Base-by-base conservation (phyloP, 441 rosid species). In the Syzygium malaccense region DNA sequence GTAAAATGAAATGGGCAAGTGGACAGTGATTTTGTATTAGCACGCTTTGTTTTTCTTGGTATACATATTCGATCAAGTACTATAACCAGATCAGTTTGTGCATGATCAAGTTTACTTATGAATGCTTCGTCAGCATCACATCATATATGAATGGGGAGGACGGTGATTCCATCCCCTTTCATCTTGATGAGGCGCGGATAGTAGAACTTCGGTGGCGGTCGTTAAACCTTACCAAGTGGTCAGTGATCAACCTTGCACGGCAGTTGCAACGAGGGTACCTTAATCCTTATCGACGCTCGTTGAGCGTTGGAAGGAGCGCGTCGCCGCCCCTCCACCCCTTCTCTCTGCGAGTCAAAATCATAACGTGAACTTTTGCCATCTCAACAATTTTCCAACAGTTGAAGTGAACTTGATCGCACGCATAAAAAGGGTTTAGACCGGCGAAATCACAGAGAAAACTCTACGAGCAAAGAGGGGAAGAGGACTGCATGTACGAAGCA, bases 31-130 rank as follows among this genome's bases (percentile, higher is more conserved):
- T 55, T 55, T 26, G 30, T 58, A 58, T 4, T 58, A 58, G 23
- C 14, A 37, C 4, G 0, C 80, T 71, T 71, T 11, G 15, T 37
- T 11, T 37, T 12, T 3, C 20, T 37, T 0, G 1, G 8, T 20
- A 20, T 71, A 45, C 9, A 12, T 37, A 37, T 1, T 37, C 49
- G 23, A 71, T 11, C 51, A 11, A 37, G 48, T 20, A 1, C 5
- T 20, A 28, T 11, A 37, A 33, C 26, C 7, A 32, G 6, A 33
- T 68, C 48, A 68, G 3, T 68, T 2, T 20, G 49, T 37, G 83
- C 28, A 71, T 41, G 23, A 37, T 71, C 51, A 41, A 37, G 28
- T 37, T 37, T 37, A 2, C 28, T 20, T 23, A 11, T 20, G 51
- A 71, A 11, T 17, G 37, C 0, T 20, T 23, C 17, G 14, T 71